These are phyloP conservation scores for Aspergillus affinis DNA, from an alignment of 495 filamentous ascomycete genomes.

Conservation along the genomic window DNA sequence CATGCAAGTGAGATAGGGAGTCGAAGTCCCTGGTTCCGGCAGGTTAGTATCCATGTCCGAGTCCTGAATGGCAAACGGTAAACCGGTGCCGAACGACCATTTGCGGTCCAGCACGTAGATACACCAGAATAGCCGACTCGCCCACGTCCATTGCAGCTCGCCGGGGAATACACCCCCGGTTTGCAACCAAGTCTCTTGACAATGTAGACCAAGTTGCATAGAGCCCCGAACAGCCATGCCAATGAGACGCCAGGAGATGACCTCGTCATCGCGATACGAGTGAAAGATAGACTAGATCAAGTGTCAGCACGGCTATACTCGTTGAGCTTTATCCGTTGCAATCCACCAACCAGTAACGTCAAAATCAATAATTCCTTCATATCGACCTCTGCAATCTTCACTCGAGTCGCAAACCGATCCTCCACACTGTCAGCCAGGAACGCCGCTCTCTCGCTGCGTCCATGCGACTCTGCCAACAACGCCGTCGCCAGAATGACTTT, in stretches of 20 bases:
- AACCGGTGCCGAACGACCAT: conserved; percentile 77
- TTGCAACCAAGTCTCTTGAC: conserved; percentile 66
- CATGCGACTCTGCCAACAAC: conserved; percentile 67
- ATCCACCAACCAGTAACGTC: conserved; percentile 59
- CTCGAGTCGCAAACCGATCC: conserved; percentile 59
- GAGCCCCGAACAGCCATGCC: conserved; percentile 70
- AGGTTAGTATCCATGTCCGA: conserved; percentile 75
- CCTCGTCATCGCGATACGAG: conserved; percentile 77
- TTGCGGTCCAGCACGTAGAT: conserved; percentile 77
- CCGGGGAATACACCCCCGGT: conserved; percentile 55
- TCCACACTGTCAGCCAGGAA: conserved; percentile 71
- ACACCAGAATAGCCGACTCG: conserved; percentile 76
- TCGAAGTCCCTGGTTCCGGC: conserved; percentile 57
- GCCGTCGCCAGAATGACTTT: conserved; percentile 77
- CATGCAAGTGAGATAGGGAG: conserved; percentile 46
- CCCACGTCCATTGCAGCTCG: conserved; percentile 58
- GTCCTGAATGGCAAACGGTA: conserved; percentile 78
- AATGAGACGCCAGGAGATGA: conserved; percentile 73
- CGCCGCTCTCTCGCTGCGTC: conserved; percentile 69
- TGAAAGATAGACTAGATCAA: conserved; percentile 69
- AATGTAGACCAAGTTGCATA: conserved; percentile 75
- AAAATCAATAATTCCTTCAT: conserved; percentile 70
- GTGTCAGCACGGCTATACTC: background rate
- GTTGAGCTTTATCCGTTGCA: background rate
- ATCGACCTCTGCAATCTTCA: conserved; percentile 64